phyloP scores from a whole-genome alignment of 108 stramenopile genomes.

The Fistulifera pelliculosa region DNA sequence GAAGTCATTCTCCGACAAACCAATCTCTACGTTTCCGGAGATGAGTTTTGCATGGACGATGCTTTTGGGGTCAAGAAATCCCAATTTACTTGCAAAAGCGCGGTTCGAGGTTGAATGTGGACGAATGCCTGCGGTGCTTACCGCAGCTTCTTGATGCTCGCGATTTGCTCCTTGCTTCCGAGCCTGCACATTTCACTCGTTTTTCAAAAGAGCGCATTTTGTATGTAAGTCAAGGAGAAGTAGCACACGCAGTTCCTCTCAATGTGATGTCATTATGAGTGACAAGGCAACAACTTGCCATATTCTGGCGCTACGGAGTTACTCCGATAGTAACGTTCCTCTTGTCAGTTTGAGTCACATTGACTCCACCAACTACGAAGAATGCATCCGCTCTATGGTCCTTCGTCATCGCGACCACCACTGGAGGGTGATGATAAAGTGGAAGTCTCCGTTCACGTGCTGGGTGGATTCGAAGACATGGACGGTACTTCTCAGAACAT shows the following conservation, averaged over 20 bases:
- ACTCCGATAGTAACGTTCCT: not conserved
- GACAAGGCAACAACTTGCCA: slow-evolving; percentile 84
- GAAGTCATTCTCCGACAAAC: not conserved
- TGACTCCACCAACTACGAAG: slow-evolving; percentile 49
- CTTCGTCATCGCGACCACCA: slow-evolving; percentile 51
- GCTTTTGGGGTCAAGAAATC: not conserved
- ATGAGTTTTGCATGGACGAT: slow-evolving; percentile 2
- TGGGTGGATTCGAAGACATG: slow-evolving; percentile 71
- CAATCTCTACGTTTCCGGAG: not conserved
- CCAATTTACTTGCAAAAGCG: slow-evolving; percentile 8
- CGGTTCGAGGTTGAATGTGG: slow-evolving; percentile 3
- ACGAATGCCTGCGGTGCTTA: slow-evolving; percentile 8
- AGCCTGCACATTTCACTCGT: slow-evolving; percentile 3
- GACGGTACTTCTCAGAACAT: slow-evolving; percentile 36
- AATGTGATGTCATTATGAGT: slow-evolving; percentile 46
- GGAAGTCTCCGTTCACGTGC: slow-evolving; percentile 59
- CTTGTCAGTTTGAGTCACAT: slow-evolving; percentile 58
- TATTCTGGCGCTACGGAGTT: slow-evolving; percentile 65
- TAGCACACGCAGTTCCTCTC: slow-evolving; percentile 24
- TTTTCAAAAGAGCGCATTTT: slow-evolving; percentile 15
- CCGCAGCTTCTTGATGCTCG: slow-evolving; percentile 10
- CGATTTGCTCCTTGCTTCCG: slow-evolving; percentile 7
- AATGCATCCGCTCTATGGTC: slow-evolving; percentile 50
- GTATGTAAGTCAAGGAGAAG: slow-evolving; percentile 46
- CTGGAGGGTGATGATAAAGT: slow-evolving; percentile 11